Evolutionary conservation across 257 asterid genomes (phyloP), one percentile per base, ranked within the genome.

Genomic region (Echites panduratus): DNA sequence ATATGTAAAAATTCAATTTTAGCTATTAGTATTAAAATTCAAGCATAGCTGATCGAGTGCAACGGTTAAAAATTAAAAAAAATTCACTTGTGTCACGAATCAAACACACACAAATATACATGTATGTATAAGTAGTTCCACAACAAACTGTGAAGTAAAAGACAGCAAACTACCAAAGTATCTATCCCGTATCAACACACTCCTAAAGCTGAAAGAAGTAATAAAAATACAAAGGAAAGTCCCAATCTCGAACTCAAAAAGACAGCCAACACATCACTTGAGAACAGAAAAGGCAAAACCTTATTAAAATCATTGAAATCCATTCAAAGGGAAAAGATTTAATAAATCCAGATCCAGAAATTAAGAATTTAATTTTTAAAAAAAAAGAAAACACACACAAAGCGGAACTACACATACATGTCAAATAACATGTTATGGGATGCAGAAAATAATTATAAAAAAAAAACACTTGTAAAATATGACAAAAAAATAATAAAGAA

Each of bases 401-500:
- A 52, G 10, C 61, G 24, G n/a, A 54, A 32, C 3, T 32, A 32
- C 1, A 32, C 38, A 32, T 32, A 32, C 38, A 32, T 32, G 3
- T 13, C 32, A 35, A 5, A 2, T 9, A 40, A 71, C 67, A 4
- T 29, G 45, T 52, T 26, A 0, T 16, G 17, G n/a, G 14, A 40
- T 13, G 52, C 32, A 58, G 12, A 44, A 27, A 57, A 32, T 32
- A 32, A 66, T 2, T 68, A 57, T 26, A 68, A 48, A 27, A n/a
- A n/a, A n/a, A n/a, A n/a, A n/a, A n/a, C n/a, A n/a, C 35, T 16
- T 49, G 20, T 4, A 49, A 13, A 6, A 49, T 13, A 16, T 48
- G 70, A 64, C 50, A 71, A n/a, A 68, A 63, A 35, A 64, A 53
- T 76, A 53, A 17, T 20, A 16, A 20, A 71, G 27, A 45, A 0